A percentile compares a stretch with the other conserved stretches of the same genome.
phyloP scores from a whole-genome alignment of 495 filamentous ascomycete species.

The Penicillium malachiteum region DNA sequence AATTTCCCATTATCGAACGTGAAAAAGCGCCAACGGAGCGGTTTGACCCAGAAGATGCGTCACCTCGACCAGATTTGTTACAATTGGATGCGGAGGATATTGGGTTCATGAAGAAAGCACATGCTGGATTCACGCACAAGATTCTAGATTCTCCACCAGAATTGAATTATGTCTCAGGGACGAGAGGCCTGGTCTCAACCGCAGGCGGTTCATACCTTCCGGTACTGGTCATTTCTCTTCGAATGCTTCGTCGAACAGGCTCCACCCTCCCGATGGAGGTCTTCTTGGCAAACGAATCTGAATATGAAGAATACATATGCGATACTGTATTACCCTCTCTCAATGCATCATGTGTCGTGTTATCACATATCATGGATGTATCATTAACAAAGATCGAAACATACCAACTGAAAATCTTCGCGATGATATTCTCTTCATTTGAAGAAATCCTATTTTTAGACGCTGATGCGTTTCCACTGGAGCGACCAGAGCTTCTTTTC shows the following conservation, averaged over 20 bases:
- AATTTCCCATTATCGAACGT: constrained; percentile 5
- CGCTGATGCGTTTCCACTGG: constrained; percentile 50
- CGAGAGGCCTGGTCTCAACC: constrained; percentile 45
- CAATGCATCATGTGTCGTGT: constrained; percentile 45
- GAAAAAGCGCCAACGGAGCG: constrained; percentile 20
- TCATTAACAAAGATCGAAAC: constrained; percentile 23
- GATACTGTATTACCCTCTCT: constrained; percentile 39
- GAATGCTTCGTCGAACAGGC: constrained; percentile 51
- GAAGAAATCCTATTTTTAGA: constrained; percentile 57
- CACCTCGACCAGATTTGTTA: constrained; percentile 15
- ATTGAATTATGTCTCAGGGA: constrained; percentile 31
- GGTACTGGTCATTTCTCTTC: constrained; percentile 43
- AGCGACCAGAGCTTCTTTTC: constrained; percentile 46
- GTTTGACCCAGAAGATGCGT: constrained; percentile 14
- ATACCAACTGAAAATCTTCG: constrained; percentile 55
- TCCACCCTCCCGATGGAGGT: constrained; percentile 53
- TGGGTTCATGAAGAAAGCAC: constrained; percentile 25
- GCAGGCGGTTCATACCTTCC: constrained; percentile 38
- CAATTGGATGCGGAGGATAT: constrained; percentile 17
- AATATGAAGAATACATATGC: constrained; percentile 51
- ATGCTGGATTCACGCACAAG: constrained; percentile 32
- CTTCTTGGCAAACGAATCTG: constrained; percentile 40
- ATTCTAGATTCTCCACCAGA: constrained; percentile 26
- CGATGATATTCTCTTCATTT: constrained; percentile 56
- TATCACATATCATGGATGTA: constrained; percentile 30